Conservation (phyloP, 2,329 filamentous ascomycete genomes). For the Pseudonectria foliicola region DNA sequence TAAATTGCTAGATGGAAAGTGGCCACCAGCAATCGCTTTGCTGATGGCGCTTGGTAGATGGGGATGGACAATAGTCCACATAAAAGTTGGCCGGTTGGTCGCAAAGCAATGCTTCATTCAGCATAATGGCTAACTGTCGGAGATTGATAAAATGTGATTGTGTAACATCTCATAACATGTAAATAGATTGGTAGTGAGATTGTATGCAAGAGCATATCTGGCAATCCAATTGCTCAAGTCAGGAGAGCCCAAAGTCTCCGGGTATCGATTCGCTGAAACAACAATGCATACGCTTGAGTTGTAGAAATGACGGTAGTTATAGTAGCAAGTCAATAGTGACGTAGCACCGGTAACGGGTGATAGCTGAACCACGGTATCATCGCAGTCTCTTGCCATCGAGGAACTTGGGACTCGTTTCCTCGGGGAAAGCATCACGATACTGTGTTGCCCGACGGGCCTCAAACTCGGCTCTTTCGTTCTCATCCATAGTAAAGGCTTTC, state of each 20-base stretch:
- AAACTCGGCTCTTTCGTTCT: constrained; percentile 54
- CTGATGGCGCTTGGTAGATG: too few relatives aligned
- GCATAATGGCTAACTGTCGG: too few relatives aligned
- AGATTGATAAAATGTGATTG: too few relatives aligned
- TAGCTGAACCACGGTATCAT: constrained; percentile 7
- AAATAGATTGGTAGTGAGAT: constrained; percentile 4
- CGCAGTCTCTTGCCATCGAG: constrained; percentile 48
- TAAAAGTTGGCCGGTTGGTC: too few relatives aligned
- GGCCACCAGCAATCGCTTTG: too few relatives aligned
- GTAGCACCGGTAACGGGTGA: too few relatives aligned
- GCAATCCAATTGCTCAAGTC: constrained; percentile 12
- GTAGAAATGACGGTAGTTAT: not conserved
- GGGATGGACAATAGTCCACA: too few relatives aligned
- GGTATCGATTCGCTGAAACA: constrained; percentile 21
- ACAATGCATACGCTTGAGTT: constrained; percentile 2
- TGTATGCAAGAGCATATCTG: constrained; percentile 3
- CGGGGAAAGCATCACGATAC: constrained; percentile 41
- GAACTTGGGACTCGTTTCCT: constrained; percentile 44
- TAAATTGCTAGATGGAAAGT: too few relatives aligned
- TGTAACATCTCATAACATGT: too few relatives aligned
- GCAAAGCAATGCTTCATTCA: too few relatives aligned
- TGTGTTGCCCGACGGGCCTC: constrained; percentile 46
- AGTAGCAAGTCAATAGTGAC: not conserved
- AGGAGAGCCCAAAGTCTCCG: constrained; percentile 12
- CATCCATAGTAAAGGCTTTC: constrained; percentile 59